Conservation (phyloP, 768 basidiomycete genomes). For the Boletus bicolor region DNA sequence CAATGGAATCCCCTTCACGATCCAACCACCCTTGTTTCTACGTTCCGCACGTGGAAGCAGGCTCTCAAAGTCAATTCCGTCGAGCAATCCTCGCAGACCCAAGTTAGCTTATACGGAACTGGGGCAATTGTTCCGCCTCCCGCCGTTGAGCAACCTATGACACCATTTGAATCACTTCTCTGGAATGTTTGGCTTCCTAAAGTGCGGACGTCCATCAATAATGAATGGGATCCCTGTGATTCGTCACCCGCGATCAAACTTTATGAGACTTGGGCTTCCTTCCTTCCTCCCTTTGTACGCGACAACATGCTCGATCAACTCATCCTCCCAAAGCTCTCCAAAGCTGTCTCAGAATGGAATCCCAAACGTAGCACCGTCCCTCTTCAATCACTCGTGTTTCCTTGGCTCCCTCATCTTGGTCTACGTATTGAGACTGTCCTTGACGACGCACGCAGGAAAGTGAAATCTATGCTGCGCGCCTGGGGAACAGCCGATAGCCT, state of each 20-base stretch:
- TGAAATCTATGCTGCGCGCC: conserved; percentile 70
- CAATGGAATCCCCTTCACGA: conserved; percentile 83
- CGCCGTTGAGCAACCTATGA: conserved; percentile 66
- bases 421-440: conserved; percentile 80
- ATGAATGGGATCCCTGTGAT: conserved; percentile 81
- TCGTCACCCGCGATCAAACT: conserved; percentile 76
- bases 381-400: conserved; percentile 83
- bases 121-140: conserved; percentile 32
- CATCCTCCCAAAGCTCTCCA: conserved; percentile 87
- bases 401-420: conserved; percentile 92
- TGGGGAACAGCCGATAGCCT: conserved; percentile 75
- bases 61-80: conserved; percentile 57
- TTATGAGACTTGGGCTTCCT: conserved; percentile 83
- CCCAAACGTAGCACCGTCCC: conserved; percentile 54
- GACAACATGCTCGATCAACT: conserved; percentile 97
- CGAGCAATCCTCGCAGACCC: conserved; percentile 41
- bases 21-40: conserved; percentile 60
- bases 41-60: conserved; percentile 66
- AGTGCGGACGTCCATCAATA: conserved; percentile 91
- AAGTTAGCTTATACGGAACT: conserved; percentile 59
- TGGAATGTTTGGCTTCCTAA: conserved; percentile 97
- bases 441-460: conserved; percentile 81
- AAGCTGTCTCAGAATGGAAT: conserved; percentile 83
- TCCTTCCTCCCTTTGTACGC: conserved; percentile 86
- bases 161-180: conserved; percentile 88